Evolutionary conservation across 805 yeast species (phyloP).

Genomic region (Yamadazyma sp.): DNA sequence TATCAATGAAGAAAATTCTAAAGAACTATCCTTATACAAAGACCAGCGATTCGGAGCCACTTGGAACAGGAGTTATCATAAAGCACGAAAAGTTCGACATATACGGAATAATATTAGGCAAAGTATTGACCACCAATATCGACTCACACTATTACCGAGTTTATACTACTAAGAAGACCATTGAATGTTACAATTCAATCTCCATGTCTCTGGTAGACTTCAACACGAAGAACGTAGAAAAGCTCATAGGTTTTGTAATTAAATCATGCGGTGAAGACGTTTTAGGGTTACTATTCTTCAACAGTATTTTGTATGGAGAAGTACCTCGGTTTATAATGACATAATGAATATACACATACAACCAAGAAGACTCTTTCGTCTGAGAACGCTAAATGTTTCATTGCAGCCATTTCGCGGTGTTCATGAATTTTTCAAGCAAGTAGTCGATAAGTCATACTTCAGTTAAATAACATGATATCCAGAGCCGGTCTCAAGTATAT

Average conservation of each 20-base stretch:
- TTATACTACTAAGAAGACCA: constrained; percentile 15
- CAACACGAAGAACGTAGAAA: constrained; percentile 2
- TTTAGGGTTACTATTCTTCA: constrained; percentile 10
- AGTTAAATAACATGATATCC: no score
- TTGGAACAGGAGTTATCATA: constrained; percentile 10
- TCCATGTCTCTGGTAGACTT: constrained; percentile 10
- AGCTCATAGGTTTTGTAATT: constrained; percentile 7
- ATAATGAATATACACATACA: no score
- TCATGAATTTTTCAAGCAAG: constrained; percentile 2
- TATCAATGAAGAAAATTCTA: constrained; percentile 9
- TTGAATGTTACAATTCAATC: constrained; percentile 16
- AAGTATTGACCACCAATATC: neutral
- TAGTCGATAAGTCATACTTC: no score
- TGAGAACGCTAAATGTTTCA: no score
- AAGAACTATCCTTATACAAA: constrained; percentile 5
- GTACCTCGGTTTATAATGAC: constrained; percentile 1
- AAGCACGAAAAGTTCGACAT: constrained; percentile 12
- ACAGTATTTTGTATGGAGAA: neutral
- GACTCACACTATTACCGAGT: constrained; percentile 13
- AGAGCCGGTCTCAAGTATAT: no score
- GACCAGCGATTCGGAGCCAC: neutral
- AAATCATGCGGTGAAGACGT: constrained; percentile 16
- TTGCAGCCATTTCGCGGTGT: constrained; percentile 1
- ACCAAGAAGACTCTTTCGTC: no score
- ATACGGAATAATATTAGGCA: constrained; percentile 15